These are phyloP conservation scores for Aspergillus pseudoterreus DNA, from an alignment of 2,329 filamentous ascomycete genomes.

Conservation along the genomic window DNA sequence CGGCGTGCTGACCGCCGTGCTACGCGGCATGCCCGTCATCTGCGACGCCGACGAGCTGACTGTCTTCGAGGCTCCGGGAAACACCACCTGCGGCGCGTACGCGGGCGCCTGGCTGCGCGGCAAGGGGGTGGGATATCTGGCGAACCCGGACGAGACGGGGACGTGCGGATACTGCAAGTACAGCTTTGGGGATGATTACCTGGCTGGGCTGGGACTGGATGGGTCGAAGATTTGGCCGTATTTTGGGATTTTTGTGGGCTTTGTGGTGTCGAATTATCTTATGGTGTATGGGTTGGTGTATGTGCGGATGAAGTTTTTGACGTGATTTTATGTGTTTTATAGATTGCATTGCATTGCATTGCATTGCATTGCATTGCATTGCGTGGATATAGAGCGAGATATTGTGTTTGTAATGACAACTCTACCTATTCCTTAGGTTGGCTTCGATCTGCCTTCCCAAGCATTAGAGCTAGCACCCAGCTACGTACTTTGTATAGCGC, in stretches of 20 bases:
- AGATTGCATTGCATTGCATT: neutral
- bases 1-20: conserved; percentile 72
- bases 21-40: conserved; percentile 60
- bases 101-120: conserved; percentile 64
- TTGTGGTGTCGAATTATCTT: conserved; percentile 31
- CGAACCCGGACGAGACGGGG: conserved; percentile 56
- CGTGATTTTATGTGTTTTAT: no score
- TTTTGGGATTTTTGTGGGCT: conserved; percentile 32
- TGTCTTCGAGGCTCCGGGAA: conserved; percentile 61
- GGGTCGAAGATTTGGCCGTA: conserved; percentile 33
- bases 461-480: no score
- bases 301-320: conserved; percentile 25
- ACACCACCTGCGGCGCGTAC: conserved; percentile 69
- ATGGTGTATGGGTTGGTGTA: conserved; percentile 35
- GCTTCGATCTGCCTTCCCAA: no score
- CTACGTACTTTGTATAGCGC: no score
- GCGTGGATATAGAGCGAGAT: no score
- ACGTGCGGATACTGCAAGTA: conserved; percentile 79
- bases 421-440: no score
- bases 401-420: no score
- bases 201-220: conserved; percentile 27
- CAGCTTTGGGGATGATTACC: conserved; percentile 38
- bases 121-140: conserved; percentile 68
- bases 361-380: no score
- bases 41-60: conserved; percentile 65